phyloP scores from a whole-genome alignment of 106 monocot genomes.

The Dendrobium catenatum region DNA sequence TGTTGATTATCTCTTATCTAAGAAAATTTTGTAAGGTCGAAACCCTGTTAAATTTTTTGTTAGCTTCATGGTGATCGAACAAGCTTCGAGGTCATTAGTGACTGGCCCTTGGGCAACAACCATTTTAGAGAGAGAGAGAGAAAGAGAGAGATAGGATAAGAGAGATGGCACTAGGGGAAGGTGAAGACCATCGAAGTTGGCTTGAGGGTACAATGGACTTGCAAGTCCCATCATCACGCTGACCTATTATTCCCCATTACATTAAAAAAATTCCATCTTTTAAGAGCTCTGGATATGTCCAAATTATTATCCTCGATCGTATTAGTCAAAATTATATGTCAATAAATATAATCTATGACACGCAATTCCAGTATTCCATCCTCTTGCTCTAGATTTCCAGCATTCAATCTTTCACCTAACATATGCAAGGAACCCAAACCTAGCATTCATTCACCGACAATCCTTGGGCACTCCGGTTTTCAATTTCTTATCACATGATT shows the following conservation, averaged over 20 bases:
- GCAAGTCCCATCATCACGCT: neutral
- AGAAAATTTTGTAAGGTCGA: neutral
- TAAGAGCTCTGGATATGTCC: neutral
- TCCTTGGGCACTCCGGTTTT: too few relatives aligned
- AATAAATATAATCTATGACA: neutral
- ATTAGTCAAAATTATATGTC: neutral
- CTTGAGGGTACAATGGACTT: neutral
- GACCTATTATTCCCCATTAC: neutral
- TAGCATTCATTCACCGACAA: neutral
- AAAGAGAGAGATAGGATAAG: neutral
- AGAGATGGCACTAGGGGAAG: neutral
- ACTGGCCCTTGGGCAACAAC: neutral
- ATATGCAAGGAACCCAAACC: neutral
- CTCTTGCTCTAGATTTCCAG: neutral
- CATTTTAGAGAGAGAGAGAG: neutral
- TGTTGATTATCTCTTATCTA: neutral
- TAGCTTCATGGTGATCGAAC: neutral
- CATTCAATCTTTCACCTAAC: neutral
- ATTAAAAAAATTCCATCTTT: neutral
- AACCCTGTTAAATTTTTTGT: neutral
- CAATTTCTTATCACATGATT: too few relatives aligned
- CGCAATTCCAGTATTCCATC: neutral
- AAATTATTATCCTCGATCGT: too few relatives aligned
- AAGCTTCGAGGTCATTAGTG: neutral
- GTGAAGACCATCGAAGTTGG: neutral